Base-by-base conservation (phyloP, 495 filamentous ascomycete species). In the Hyaloscypha hepaticicola region DNA sequence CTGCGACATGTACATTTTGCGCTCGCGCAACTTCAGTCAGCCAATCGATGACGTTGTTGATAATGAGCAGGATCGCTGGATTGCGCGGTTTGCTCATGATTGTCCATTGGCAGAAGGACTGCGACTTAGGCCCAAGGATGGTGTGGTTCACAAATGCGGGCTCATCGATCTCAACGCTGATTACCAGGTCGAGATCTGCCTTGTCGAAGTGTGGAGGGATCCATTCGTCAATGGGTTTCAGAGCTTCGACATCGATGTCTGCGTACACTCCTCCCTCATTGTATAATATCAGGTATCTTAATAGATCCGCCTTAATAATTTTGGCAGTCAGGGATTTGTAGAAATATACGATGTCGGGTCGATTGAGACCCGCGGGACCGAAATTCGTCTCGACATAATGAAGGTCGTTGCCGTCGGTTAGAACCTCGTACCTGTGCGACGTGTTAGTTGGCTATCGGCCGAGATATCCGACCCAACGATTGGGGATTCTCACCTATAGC, bases 91-190 rank as follows among this genome's bases (percentile, higher is more conserved):
- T 87, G 74, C 80, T 82, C 76, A 84, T 82, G 65, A 88, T 85
- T 14, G 86, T 88, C 86, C 87, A 89, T 69, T 88, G 86, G 74
- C 85, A 88, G 68, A 89, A 89, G 19, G 85, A 87, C 24, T 78
- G 73, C n/a, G 80, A 86, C 69, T 87, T 88, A 55, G 78, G 77
- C 27, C 86, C 85, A 12, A 88, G 80, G 63, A 88, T 85, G 27
- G 79, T 75, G 72, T 88, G 84, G 71, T 87, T 78, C 52, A 74
- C 72, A 74, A 81, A 87, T 19, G 82, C 77, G 29, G 85, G 84
- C 74, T 87, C 79, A 70, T 89, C 87, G 62, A 88, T 86, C 74
- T 88, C 84, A 24, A 88, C 77, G 60, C 87, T 85, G 26, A 89
- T 73, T 12, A 90, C 78, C 79, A 88, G 81, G 55, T 84, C 79